These are phyloP conservation scores for Suillus subalutaceus DNA, from an alignment of 768 basidiomycete genomes.

Conservation along the genomic window DNA sequence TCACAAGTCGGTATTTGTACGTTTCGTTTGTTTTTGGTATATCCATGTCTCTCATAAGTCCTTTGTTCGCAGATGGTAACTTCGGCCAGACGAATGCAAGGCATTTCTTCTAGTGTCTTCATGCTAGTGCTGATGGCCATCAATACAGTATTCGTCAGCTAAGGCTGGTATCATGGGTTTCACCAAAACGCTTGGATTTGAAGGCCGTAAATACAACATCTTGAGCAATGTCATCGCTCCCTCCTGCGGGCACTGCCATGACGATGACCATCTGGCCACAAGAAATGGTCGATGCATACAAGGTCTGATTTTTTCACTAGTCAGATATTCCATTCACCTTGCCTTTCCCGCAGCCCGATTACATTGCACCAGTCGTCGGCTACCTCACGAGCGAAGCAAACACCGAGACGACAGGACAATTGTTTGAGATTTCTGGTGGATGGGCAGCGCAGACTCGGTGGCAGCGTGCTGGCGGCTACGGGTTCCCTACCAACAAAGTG, in stretches of 20 bases:
- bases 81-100: constrained; percentile 90
- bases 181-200: constrained; percentile 87
- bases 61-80: constrained; percentile 72
- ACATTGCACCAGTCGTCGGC: constrained; percentile 89
- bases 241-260: constrained; percentile 89
- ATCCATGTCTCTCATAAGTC: constrained; percentile 5
- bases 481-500: constrained; percentile 79
- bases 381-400: constrained; percentile 87
- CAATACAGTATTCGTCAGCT: constrained; percentile 78
- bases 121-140: constrained; percentile 3
- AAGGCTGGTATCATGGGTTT: constrained; percentile 92
- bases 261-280: constrained; percentile 83
- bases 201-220: constrained; percentile 92
- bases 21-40: constrained; percentile 31
- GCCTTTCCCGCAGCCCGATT: constrained; percentile 67
- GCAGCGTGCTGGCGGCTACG: constrained; percentile 86
- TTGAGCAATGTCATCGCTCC: constrained; percentile 87
- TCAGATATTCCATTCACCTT: not conserved
- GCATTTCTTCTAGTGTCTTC: not conserved
- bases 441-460: constrained; percentile 93
- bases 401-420: constrained; percentile 63
- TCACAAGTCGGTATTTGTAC: constrained; percentile 91
- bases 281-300: constrained; percentile 89
- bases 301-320: constrained; percentile 46
- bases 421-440: constrained; percentile 90